Evolutionary conservation across 164 flowering plant species (phyloP).

Genomic region (Pachysandra terminalis): DNA sequence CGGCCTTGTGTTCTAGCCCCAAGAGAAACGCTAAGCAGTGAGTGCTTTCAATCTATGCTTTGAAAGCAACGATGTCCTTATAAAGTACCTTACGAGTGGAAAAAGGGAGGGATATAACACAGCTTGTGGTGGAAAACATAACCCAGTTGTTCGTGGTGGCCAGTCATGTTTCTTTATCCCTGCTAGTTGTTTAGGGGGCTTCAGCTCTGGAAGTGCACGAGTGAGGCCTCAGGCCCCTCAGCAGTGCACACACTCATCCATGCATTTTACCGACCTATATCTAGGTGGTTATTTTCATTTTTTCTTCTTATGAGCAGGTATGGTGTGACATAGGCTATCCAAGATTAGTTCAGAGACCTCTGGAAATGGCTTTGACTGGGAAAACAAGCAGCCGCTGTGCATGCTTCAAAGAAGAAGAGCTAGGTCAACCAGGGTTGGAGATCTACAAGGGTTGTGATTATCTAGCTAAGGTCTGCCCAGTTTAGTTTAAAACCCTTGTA

Average conservation of each 20-base stretch:
- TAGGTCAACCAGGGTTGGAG: constrained; percentile 66
- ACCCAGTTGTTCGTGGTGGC: too few relatives aligned
- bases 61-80: too few relatives aligned
- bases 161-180: too few relatives aligned
- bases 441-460: constrained; percentile 70
- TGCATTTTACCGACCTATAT: not conserved
- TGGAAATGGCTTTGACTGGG: constrained; percentile 80
- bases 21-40: too few relatives aligned
- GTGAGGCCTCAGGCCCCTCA: not conserved
- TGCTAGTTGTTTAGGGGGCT: too few relatives aligned
- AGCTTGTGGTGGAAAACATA: too few relatives aligned
- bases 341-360: constrained; percentile 82
- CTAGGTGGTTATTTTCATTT: not conserved
- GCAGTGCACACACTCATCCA: not conserved
- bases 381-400: constrained; percentile 87
- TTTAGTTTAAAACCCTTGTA: constrained; percentile 16
- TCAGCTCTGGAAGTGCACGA: too few relatives aligned
- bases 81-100: too few relatives aligned
- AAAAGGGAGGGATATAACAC: too few relatives aligned
- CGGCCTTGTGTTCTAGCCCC: too few relatives aligned
- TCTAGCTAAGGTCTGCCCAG: constrained; percentile 52
- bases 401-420: constrained; percentile 69
- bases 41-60: too few relatives aligned
- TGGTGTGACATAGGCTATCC: constrained; percentile 93
- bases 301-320: constrained; percentile 39